These are phyloP conservation scores for Pholiota conissans DNA, from an alignment of 768 basidiomycete species.

Conservation along the genomic window DNA sequence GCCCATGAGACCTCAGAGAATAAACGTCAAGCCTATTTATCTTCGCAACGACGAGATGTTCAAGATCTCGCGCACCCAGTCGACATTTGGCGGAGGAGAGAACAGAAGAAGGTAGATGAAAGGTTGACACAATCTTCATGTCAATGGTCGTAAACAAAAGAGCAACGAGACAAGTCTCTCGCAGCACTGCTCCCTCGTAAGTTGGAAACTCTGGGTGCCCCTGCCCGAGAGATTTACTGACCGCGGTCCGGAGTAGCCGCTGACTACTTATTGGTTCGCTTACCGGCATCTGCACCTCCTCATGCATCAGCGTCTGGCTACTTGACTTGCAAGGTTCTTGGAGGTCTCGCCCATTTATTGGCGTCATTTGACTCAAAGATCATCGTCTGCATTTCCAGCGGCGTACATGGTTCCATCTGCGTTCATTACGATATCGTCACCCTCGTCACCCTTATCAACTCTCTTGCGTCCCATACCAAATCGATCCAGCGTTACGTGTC, in stretches of 20 bases:
- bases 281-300: too few species aligned
- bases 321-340: too few species aligned
- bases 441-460: slow-evolving; percentile 15
- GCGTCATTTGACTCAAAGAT: slow-evolving; percentile 18
- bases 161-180: slow-evolving; percentile 1
- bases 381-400: slow-evolving; percentile 27
- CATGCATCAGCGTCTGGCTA: too few species aligned
- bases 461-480: slow-evolving; percentile 38
- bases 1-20: slow-evolving; percentile 59
- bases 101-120: slow-evolving; percentile 76
- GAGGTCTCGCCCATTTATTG: background rate
- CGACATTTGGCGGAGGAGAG: slow-evolving; percentile 66
- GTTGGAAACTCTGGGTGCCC: background rate
- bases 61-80: slow-evolving; percentile 51
- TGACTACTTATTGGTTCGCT: too few species aligned
- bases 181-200: too few species aligned
- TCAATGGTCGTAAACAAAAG: slow-evolving; percentile 3
- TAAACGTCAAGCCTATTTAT: slow-evolving; percentile 67
- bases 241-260: background rate
- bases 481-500: slow-evolving; percentile 46
- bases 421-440: slow-evolving; percentile 46
- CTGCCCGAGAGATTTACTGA: background rate
- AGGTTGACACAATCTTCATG: slow-evolving; percentile 71
- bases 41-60: slow-evolving; percentile 72
- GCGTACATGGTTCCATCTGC: slow-evolving; percentile 63